Conservation (phyloP, 2,329 filamentous ascomycete genomes). For the Hypocrella siamensis region DNA sequence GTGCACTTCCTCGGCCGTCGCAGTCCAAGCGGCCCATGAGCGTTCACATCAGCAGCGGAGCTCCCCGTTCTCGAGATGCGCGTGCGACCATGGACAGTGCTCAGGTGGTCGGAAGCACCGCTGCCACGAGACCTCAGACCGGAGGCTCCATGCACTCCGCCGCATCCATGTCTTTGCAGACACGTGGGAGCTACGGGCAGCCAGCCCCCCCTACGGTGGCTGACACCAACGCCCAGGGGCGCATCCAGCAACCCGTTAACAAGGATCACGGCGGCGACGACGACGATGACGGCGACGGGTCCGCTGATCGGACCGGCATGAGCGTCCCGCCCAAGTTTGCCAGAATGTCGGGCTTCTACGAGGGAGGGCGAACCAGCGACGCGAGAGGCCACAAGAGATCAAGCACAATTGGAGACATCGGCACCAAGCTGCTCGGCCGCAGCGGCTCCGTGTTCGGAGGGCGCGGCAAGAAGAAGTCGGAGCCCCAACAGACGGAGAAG, state of each 20-base stretch:
- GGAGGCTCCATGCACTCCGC: slow-evolving; percentile 63
- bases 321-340: slow-evolving; percentile 43
- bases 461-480: slow-evolving; percentile 34
- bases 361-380: slow-evolving; percentile 26
- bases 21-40: slow-evolving; percentile 29
- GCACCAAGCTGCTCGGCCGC: slow-evolving; percentile 72
- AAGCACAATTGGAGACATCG: slow-evolving; percentile 64
- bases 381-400: slow-evolving; percentile 49
- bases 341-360: slow-evolving; percentile 41
- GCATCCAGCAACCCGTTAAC: slow-evolving; percentile 60
- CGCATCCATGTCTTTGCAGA: slow-evolving; percentile 45
- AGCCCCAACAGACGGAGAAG: slow-evolving; percentile 36
- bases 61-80: slow-evolving; percentile 13
- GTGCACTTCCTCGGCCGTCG: slow-evolving; percentile 22
- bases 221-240: slow-evolving; percentile 76
- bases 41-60: slow-evolving; percentile 20
- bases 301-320: slow-evolving; percentile 46
- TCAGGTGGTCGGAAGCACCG: slow-evolving; percentile 26
- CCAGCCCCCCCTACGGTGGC: slow-evolving; percentile 77
- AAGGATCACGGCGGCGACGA: slow-evolving; percentile 61
- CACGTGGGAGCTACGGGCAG: slow-evolving; percentile 64
- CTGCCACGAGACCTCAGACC: slow-evolving; percentile 53
- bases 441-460: slow-evolving; percentile 70
- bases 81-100: slow-evolving; percentile 24
- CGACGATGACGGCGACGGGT: too few relatives aligned